A percentile compares a stretch with the other conserved stretches of the same genome.
Conservation (phyloP, 805 yeast species). For the Candida stauntonica region DNA sequence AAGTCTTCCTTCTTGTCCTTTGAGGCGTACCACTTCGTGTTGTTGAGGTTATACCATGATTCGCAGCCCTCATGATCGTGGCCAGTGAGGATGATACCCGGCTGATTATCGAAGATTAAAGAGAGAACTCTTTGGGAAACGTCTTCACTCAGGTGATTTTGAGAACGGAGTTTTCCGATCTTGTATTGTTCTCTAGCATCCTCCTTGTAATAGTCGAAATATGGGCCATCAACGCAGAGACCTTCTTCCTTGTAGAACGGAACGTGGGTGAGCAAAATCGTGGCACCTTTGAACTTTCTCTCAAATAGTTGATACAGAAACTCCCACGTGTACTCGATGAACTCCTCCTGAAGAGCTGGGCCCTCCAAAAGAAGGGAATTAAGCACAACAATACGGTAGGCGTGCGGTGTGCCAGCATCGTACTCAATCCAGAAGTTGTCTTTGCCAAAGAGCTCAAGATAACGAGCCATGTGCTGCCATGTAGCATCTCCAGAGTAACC, state of each 20-base stretch:
- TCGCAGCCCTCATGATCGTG: constrained; percentile 97
- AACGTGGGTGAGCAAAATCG: constrained; percentile 81
- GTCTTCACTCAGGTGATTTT: constrained; percentile 73
- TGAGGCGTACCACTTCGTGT: constrained; percentile 54
- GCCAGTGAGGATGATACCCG: constrained; percentile 85
- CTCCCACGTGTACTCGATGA: constrained; percentile 62
- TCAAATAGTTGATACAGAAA: constrained; percentile 60
- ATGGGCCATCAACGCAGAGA: constrained; percentile 83
- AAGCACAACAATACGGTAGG: constrained; percentile 88
- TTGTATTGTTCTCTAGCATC: constrained; percentile 61
- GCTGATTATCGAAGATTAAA: constrained; percentile 60
- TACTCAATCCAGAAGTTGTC: constrained; percentile 80
- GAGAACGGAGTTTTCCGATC: constrained; percentile 69
- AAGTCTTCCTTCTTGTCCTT: constrained; percentile 33
- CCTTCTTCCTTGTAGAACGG: constrained; percentile 85
- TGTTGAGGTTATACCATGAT: constrained; percentile 51
- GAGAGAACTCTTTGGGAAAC: constrained; percentile 65
- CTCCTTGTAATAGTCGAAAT: constrained; percentile 52
- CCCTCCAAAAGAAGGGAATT: constrained; percentile 86
- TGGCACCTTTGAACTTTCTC: constrained; percentile 64
- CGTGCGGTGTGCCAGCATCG: constrained; percentile 54
- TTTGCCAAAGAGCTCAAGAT: constrained; percentile 68
- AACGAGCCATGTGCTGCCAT: constrained; percentile 83
- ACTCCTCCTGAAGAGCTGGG: constrained; percentile 75
- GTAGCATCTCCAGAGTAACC: constrained; percentile 96